Evolutionary conservation across 2,329 filamentous ascomycete genomes (phyloP).

Genomic region (Nakataea oryzae): DNA sequence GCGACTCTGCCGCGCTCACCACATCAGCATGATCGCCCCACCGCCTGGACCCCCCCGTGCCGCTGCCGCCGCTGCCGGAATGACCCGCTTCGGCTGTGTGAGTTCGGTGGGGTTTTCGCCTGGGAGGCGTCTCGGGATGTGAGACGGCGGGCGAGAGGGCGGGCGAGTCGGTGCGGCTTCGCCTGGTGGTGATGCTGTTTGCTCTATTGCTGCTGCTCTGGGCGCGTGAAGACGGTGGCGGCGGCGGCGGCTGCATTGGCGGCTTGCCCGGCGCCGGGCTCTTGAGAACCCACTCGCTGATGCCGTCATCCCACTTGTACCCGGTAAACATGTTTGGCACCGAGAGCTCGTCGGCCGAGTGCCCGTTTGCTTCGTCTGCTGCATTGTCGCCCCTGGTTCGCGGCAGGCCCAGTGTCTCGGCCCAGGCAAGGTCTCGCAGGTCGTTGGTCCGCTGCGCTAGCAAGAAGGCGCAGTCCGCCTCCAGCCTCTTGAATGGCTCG

Average conservation of each 20-base stretch:
- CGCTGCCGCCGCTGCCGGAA: not conserved
- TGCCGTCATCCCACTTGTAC: constrained; percentile 25
- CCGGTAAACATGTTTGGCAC: constrained; percentile 11
- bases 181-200: not conserved
- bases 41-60: not conserved
- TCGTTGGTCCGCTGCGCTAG: constrained; percentile 42
- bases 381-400: not conserved
- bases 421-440: constrained; percentile 41
- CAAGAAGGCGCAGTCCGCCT: constrained; percentile 36
- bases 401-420: constrained; percentile 28
- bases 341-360: not conserved
- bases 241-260: too few species aligned
- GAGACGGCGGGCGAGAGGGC: not conserved
- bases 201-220: not conserved
- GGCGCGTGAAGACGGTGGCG: not conserved
- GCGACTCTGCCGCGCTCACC: not conserved
- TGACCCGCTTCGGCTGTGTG: not conserved
- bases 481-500: constrained; percentile 25
- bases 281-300: constrained; percentile 23
- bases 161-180: not conserved
- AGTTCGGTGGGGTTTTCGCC: not conserved
- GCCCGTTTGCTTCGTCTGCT: not conserved
- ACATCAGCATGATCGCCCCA: not conserved
- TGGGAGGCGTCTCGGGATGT: not conserved
- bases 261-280: constrained; percentile 5